Evolutionary conservation across 2,329 filamentous ascomycete species (phyloP).

Genomic region (Penicillium digitatum): DNA sequence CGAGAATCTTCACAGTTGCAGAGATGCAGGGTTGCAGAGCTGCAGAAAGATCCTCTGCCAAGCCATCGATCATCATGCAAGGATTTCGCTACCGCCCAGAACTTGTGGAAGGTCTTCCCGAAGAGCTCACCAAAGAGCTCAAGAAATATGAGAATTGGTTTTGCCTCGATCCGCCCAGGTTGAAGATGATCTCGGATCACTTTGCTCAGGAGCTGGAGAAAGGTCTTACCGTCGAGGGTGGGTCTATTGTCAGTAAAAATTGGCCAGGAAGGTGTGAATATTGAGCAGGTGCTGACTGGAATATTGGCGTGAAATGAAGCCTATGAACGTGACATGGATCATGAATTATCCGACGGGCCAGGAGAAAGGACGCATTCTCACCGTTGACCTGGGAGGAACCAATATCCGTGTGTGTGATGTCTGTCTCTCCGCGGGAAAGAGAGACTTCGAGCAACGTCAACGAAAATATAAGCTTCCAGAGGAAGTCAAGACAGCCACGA

Average conservation of each 20-base stretch:
- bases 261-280: neutral
- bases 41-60: neutral
- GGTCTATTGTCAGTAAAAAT: conserved; percentile 67
- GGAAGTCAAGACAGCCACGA: conserved; percentile 72
- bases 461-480: conserved; percentile 83
- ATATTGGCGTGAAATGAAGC: conserved; percentile 49
- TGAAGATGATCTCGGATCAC: conserved; percentile 82
- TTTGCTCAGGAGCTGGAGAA: conserved; percentile 75
- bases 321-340: conserved; percentile 92
- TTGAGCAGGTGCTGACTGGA: neutral
- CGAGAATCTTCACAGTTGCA: neutral
- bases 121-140: conserved; percentile 69
- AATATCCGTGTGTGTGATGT: conserved; percentile 87
- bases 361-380: conserved; percentile 75
- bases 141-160: conserved; percentile 74
- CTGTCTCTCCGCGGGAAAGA: conserved; percentile 69
- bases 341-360: conserved; percentile 71
- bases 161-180: conserved; percentile 64
- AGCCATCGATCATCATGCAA: conserved; percentile 8
- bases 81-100: conserved; percentile 17
- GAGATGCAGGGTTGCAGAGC: neutral
- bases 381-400: conserved; percentile 86
- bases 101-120: conserved; percentile 51
- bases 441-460: conserved; percentile 79
- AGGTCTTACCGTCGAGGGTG: conserved; percentile 75